Percentiles rank a stretch among this genome's conserved stretches.
These are phyloP conservation scores for Coemansia sp. DNA, from an alignment of 192 early-diverging fungal genomes.

Conservation along the genomic window DNA sequence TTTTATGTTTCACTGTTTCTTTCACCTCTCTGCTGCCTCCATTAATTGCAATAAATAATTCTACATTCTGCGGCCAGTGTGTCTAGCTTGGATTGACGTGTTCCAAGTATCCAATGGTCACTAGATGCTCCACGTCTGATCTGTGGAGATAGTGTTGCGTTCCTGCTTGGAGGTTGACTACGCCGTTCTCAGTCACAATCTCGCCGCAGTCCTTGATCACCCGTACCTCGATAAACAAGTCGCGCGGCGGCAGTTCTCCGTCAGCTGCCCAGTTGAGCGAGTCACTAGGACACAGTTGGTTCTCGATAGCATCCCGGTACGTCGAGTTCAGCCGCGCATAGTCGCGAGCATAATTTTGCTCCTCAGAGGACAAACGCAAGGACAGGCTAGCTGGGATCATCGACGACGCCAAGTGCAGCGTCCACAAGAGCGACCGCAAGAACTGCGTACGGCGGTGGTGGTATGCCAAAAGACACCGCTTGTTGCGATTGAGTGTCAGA, in stretches of 20 bases:
- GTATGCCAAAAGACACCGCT: slow-evolving; percentile 88
- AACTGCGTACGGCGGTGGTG: slow-evolving; percentile 74
- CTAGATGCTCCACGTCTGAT: slow-evolving; percentile 88
- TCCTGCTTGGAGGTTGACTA: slow-evolving; percentile 73
- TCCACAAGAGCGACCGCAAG: slow-evolving; percentile 64
- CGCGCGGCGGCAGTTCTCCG: slow-evolving; percentile 81
- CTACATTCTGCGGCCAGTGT: background rate
- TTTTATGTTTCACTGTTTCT: background rate
- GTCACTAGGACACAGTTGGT: slow-evolving; percentile 44
- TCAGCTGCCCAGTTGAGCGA: slow-evolving; percentile 76
- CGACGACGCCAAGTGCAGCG: slow-evolving; percentile 46
- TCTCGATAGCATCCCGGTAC: slow-evolving; percentile 61
- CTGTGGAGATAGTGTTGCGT: slow-evolving; percentile 86
- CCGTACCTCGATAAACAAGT: slow-evolving; percentile 90
- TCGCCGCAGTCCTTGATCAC: slow-evolving; percentile 90
- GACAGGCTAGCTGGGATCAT: slow-evolving; percentile 30
- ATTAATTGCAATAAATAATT: background rate
- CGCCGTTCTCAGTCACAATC: slow-evolving; percentile 84
- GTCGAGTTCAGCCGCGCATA: slow-evolving; percentile 69
- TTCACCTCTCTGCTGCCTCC: slow-evolving; percentile 10
- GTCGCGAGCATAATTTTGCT: slow-evolving; percentile 50
- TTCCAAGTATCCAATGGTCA: slow-evolving; percentile 80
- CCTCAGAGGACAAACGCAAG: slow-evolving; percentile 31
- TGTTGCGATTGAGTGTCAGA: slow-evolving; percentile 71
- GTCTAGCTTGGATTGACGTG: slow-evolving; percentile 62